Base-by-base conservation (phyloP, 176 grass and related monocot species). In the Bolboschoenus planiculmis region DNA sequence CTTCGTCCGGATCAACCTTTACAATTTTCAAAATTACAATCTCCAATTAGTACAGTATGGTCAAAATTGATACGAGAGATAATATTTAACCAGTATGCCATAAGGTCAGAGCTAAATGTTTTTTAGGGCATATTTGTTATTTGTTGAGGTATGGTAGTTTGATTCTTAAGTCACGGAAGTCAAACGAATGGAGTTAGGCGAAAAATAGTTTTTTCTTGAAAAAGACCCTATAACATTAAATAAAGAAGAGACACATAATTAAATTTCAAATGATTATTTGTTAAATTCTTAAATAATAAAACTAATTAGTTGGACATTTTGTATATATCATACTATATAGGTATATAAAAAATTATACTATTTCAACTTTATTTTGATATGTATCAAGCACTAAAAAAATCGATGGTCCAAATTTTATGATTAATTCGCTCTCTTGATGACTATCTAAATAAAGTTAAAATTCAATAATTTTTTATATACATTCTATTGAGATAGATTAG, bases 1-100 rank as follows among this genome's bases (percentile, higher is more conserved):
- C 96, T 87, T 99, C 96, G 79, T 95, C 96, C 21, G 84, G 89
- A 48, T 95, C 96, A 87, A 95, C 96, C 96, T 99, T 55, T 46
- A 26, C 61, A 35, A 13, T 57, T 56, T 3, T 51, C 44, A 46
- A 47, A 50, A 48, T 48, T 75, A 48, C 6, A 68, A 47, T 75
- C 8, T 76, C 51, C 10, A 75, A 10, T 76, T 51, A 51, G 44
- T 16, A 76, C 44, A 10, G 18, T 3, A 44, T 64, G 24, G 39
- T 26, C 16, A 14, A 76, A 10, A 76, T 18, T 48, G 20, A 21
- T 67, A 34, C 53, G 86, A 23, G 67, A 58, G 15, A 83, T 14
- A 57, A 71, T 39, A n/a, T 7, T 78, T 86, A 6, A 53, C 56
- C 37, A 33, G 72, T 76, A 50, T 51, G 14, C 14, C 15, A 43